These are phyloP conservation scores for Trypethelium eluteriae DNA, from an alignment of 495 filamentous ascomycete species.

Conservation along the genomic window DNA sequence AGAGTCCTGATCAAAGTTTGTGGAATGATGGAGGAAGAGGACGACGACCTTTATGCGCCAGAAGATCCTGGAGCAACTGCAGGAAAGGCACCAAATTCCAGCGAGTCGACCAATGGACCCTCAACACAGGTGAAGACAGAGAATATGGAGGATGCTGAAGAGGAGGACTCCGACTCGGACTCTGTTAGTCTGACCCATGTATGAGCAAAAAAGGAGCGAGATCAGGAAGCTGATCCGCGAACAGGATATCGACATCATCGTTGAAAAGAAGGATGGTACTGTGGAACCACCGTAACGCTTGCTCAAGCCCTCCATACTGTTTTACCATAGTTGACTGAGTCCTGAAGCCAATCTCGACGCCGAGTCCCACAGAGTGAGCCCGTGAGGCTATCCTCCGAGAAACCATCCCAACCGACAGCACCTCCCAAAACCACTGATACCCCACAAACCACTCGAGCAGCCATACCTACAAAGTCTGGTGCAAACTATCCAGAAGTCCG, in stretches of 20 bases:
- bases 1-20: not conserved
- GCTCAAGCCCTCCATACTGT: slow-evolving; percentile 35
- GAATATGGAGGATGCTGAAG: slow-evolving; percentile 53
- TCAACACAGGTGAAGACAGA: slow-evolving; percentile 22
- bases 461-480: slow-evolving; percentile 40
- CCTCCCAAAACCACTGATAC: slow-evolving; percentile 33
- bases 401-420: slow-evolving; percentile 22
- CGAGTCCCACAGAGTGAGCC: slow-evolving; percentile 35
- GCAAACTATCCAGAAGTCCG: slow-evolving; percentile 57
- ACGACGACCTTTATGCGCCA: slow-evolving; percentile 59
- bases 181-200: slow-evolving; percentile 16
- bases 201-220: not conserved
- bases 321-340: not conserved
- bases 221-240: slow-evolving; percentile 5
- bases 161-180: slow-evolving; percentile 60
- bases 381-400: slow-evolving; percentile 16
- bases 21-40: slow-evolving; percentile 58
- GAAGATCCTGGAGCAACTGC: slow-evolving; percentile 9
- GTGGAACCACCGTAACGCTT: slow-evolving; percentile 53
- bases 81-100: slow-evolving; percentile 16
- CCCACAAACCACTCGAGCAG: slow-evolving; percentile 28
- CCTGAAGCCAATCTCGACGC: slow-evolving; percentile 8
- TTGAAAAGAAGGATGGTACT: slow-evolving; percentile 69
- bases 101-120: slow-evolving; percentile 19
- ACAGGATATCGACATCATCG: slow-evolving; percentile 92